Conservation (phyloP, 371 early-diverging fungal species). For the Rhizomucor pusillus region DNA sequence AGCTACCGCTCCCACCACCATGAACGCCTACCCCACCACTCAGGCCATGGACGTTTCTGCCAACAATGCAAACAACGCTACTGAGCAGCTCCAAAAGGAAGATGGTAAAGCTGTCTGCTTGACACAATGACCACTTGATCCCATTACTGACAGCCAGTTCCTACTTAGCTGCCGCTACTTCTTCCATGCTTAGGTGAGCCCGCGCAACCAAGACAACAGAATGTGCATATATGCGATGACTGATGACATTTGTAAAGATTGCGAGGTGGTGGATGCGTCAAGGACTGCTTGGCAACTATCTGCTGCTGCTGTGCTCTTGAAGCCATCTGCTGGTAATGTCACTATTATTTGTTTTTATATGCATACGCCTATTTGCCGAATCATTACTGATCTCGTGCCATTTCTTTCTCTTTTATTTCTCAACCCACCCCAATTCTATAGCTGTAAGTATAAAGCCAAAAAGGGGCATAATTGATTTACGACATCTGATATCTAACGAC, state of each 20-base stretch:
- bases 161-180: slow-evolving; percentile 1
- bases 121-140: background rate
- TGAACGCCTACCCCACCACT: slow-evolving; percentile 11
- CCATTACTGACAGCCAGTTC: background rate
- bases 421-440: background rate
- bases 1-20: background rate
- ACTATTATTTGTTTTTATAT: background rate
- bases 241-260: slow-evolving; percentile 12
- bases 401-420: background rate
- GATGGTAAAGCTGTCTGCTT: slow-evolving; percentile 6
- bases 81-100: slow-evolving; percentile 10
- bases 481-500: too few species aligned
- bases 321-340: slow-evolving; percentile 25
- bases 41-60: slow-evolving; percentile 6
- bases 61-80: slow-evolving; percentile 4
- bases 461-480: too few species aligned
- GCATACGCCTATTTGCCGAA: background rate
- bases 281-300: slow-evolving; percentile 33
- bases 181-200: slow-evolving; percentile 18
- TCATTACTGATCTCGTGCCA: background rate
- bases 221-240: background rate
- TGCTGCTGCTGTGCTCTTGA: slow-evolving; percentile 36
- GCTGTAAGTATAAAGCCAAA: slow-evolving; percentile 5
- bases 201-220: background rate
- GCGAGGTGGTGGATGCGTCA: slow-evolving; percentile 40